Evolutionary conservation across 805 yeast genomes (phyloP), one percentile per base, ranked within the genome.

Genomic region (Barnettozyma populi): DNA sequence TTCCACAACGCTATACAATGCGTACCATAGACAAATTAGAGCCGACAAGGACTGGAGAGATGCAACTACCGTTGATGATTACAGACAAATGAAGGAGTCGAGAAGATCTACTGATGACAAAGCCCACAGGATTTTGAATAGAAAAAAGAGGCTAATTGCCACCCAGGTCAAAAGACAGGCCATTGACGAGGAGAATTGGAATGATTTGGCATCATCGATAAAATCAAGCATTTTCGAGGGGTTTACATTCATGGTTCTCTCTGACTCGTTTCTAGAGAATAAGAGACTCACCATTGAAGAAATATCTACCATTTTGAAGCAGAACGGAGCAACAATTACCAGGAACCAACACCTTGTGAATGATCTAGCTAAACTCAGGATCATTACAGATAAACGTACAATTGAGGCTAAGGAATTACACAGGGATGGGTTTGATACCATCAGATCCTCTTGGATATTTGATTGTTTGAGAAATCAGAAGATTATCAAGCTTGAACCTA

Each of bases 1-100:
- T 0, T 86, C 82, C 0, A 71, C 83, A 7, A 87, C 97, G 0
- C 67, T 92, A 16, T 77, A 87, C 52, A 85, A 87, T 56, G 86
- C 94, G 0, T 82, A 88, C 61, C 84, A 90, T 57, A 71, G 84
- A 36, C 55, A 75, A 5, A 69, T 90, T 2, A 63, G 97, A 42
- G 71, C 71, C 2, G 97, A 92, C 60, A 88, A 88, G 57, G 70
- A 72, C 41, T 76, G 78, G 72, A 69, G 66, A 11, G 75, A 76
- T 9, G 73, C 83, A 24, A 68, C 81, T 23, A 76, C 86, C 2
- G 52, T 82, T 3, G 71, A 70, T 11, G 88, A 84, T 31, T 82
- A 78, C 60, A 53, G 62, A 39, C 63, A 64, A 14, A 59, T 76
- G 45, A 73, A 60, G 47, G 45, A 46, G 21, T 39, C 49, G 10